A percentile compares a stretch with the other conserved stretches of the same genome.
These are phyloP conservation scores for Perkinsus olseni DNA, from an alignment of 169 alveolate genomes.

Conservation along the genomic window DNA sequence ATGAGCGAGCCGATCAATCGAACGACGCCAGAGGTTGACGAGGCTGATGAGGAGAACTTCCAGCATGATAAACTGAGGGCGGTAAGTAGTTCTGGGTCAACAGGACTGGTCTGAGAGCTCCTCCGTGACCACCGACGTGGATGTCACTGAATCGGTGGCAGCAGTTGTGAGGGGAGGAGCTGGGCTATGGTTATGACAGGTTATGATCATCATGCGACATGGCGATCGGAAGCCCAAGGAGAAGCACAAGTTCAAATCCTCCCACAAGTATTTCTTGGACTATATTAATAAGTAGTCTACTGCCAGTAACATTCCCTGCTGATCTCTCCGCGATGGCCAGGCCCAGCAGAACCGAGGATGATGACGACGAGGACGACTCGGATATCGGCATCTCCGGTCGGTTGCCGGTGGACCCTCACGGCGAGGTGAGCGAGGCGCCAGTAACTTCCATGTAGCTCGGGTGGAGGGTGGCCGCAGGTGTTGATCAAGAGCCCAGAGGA, in stretches of 20 bases:
- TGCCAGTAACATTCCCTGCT: background rate
- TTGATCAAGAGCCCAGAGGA: slow-evolving; percentile 83
- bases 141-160: no score
- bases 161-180: no score
- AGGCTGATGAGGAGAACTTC: background rate
- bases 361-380: background rate
- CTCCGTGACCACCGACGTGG: no score
- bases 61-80: background rate
- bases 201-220: slow-evolving; percentile 93
- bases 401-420: background rate
- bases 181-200: slow-evolving; percentile 62
- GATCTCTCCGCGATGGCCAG: background rate
- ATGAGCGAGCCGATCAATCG: background rate
- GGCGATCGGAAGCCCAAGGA: slow-evolving; percentile 95
- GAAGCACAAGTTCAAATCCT: slow-evolving; percentile 84
- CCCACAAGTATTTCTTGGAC: slow-evolving; percentile 57
- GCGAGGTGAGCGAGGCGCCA: background rate
- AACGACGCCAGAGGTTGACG: background rate
- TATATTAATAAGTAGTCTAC: slow-evolving; percentile 24
- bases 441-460: background rate
- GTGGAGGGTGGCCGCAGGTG: slow-evolving; percentile 34
- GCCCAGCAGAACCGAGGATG: background rate
- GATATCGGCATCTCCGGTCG: background rate
- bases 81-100: background rate
- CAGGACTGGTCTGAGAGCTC: no score